Percentiles rank a stretch among this genome's conserved stretches.
Conservation (phyloP, 1,139 yeast species). For the Lodderomyces parapsilosis region DNA sequence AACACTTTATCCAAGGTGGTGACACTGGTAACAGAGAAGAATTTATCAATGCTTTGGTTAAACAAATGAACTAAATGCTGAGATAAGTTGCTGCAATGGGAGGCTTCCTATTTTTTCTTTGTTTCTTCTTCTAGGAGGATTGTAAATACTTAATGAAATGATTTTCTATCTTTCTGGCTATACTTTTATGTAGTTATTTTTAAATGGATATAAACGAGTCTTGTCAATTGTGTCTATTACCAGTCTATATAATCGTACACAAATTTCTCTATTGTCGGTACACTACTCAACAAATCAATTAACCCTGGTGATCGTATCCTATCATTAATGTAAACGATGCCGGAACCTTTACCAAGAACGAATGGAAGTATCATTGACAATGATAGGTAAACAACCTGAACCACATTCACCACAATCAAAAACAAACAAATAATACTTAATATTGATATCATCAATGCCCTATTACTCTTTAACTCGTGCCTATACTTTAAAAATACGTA, state of each 20-base stretch:
- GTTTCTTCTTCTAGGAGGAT: background rate
- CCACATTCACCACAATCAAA: slow-evolving; percentile 20
- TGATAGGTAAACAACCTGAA: slow-evolving; percentile 10
- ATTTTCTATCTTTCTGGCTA: slow-evolving; percentile 1
- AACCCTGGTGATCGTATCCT: background rate
- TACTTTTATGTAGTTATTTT: background rate
- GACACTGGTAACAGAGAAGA: slow-evolving; percentile 99
- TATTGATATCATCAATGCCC: slow-evolving; percentile 21
- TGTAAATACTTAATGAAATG: slow-evolving; percentile 8
- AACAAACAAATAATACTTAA: slow-evolving; percentile 24
- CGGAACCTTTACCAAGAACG: background rate
- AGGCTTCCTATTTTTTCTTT: slow-evolving; percentile 1
- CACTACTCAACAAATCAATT: background rate
- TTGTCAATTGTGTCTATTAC: slow-evolving; percentile 6
- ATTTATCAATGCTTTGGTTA: slow-evolving; percentile 95
- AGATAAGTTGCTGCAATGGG: slow-evolving; percentile 5
- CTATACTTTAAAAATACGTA: slow-evolving; percentile 27
- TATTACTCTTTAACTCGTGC: slow-evolving; percentile 22
- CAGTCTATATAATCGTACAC: slow-evolving; percentile 11
- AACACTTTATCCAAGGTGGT: slow-evolving; percentile 99
- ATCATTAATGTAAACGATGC: background rate
- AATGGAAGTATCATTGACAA: background rate
- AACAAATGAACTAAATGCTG: slow-evolving; percentile 81
- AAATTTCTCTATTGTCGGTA: slow-evolving; percentile 10
- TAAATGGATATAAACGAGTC: background rate